Conservation (phyloP, 2,329 filamentous ascomycete genomes). For the Cercospora sp. region DNA sequence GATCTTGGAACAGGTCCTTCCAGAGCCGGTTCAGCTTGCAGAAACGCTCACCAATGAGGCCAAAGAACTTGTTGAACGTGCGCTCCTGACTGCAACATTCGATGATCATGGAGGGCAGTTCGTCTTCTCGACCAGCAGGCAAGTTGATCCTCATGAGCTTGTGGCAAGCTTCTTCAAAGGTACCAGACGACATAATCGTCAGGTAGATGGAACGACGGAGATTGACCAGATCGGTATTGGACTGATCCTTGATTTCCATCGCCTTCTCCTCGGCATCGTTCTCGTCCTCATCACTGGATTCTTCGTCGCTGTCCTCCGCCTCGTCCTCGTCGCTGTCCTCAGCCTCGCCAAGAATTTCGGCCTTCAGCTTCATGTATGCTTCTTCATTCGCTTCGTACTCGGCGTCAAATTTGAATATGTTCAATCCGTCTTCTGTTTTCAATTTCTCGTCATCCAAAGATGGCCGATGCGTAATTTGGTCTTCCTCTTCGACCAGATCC, state of each 20-base stretch:
- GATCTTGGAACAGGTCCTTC: slow-evolving; percentile 87
- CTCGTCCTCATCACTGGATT: slow-evolving; percentile 46
- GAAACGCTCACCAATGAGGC: slow-evolving; percentile 89
- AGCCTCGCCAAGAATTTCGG: slow-evolving; percentile 84
- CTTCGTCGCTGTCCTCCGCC: slow-evolving; percentile 59
- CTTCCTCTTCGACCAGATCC: slow-evolving; percentile 94
- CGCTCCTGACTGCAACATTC: slow-evolving; percentile 96
- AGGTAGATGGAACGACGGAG: slow-evolving; percentile 92
- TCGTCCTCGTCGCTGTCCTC: slow-evolving; percentile 78
- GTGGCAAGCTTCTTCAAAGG: slow-evolving; percentile 95
- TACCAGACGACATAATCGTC: slow-evolving; percentile 94
- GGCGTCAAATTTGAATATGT: slow-evolving; percentile 91
- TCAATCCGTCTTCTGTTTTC: slow-evolving; percentile 81
- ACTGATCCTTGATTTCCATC: slow-evolving; percentile 96
- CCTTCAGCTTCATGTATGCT: slow-evolving; percentile 84
- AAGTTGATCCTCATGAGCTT: slow-evolving; percentile 89
- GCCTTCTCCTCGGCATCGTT: slow-evolving; percentile 74
- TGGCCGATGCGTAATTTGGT: slow-evolving; percentile 89
- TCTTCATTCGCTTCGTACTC: slow-evolving; percentile 90
- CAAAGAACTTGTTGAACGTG: slow-evolving; percentile 97
- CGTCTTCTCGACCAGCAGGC: slow-evolving; percentile 80
- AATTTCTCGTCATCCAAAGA: slow-evolving; percentile 77
- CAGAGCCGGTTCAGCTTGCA: slow-evolving; percentile 94
- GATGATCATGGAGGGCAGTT: slow-evolving; percentile 94
- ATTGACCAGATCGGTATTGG: slow-evolving; percentile 92